Evolutionary conservation across 2,329 filamentous ascomycete genomes (phyloP).

Genomic region (Sporothrix pallida): DNA sequence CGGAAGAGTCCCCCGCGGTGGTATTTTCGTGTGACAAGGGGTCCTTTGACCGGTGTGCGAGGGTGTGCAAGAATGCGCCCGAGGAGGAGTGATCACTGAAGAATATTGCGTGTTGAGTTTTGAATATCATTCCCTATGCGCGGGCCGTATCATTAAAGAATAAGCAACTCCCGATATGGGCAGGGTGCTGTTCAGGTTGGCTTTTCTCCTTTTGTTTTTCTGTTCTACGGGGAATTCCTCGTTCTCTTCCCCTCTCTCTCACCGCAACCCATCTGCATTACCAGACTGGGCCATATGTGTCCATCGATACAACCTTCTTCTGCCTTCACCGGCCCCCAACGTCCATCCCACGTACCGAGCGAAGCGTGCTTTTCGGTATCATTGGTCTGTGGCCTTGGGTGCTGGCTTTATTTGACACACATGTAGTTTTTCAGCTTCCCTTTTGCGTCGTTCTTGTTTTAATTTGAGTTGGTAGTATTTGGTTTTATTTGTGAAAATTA

Average conservation of each 20-base stretch:
- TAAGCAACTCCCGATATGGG: too few relatives aligned
- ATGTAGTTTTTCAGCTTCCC: too few relatives aligned
- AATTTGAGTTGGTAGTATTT: too few relatives aligned
- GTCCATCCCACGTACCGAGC: background rate
- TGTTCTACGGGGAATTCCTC: too few relatives aligned
- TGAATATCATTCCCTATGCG: background rate
- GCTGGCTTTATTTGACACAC: too few relatives aligned
- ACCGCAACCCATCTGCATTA: background rate
- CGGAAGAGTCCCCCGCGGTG: background rate
- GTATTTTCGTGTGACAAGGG: background rate
- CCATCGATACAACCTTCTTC: background rate
- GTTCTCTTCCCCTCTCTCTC: background rate
- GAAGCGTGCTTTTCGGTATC: too few relatives aligned
- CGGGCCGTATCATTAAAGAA: background rate
- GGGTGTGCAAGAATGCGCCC: background rate
- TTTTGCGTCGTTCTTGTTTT: too few relatives aligned
- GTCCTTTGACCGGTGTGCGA: background rate
- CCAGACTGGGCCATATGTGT: background rate
- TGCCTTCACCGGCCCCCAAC: conserved; percentile 1
- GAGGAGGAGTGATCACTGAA: too few relatives aligned
- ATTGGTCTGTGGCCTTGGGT: background rate
- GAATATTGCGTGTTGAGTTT: too few relatives aligned
- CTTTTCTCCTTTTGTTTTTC: too few relatives aligned
- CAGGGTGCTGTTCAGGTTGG: too few relatives aligned
- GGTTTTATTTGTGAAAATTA: too few relatives aligned